These are phyloP conservation scores for Schizosaccharomyces lindneri DNA, from an alignment of 805 yeast species.

Conservation along the genomic window DNA sequence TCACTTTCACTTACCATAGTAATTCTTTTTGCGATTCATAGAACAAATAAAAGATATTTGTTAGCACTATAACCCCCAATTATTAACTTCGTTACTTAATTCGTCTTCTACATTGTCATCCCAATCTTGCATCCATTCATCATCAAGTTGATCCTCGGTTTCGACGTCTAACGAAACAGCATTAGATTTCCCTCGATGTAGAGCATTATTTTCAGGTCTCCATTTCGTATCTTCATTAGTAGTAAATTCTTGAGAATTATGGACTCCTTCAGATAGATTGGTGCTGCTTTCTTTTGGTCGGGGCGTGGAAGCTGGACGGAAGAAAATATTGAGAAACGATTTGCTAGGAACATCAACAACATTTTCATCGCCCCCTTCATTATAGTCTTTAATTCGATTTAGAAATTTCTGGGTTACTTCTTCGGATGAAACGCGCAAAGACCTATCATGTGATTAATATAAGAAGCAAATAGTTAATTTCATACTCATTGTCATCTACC, in stretches of 20 bases:
- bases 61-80: not conserved
- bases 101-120: not conserved
- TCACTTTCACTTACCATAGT: too few relatives aligned
- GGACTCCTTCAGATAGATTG: not conserved
- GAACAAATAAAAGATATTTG: not conserved
- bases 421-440: not conserved
- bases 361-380: not conserved
- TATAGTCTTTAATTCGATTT: not conserved
- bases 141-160: not conserved
- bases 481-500: constrained; percentile 33
- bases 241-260: not conserved
- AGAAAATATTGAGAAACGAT: not conserved
- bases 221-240: not conserved
- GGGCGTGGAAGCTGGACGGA: not conserved
- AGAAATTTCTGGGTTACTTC: not conserved
- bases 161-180: not conserved
- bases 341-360: not conserved
- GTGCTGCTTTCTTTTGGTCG: too few relatives aligned
- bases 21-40: too few relatives aligned
- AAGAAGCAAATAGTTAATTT: too few relatives aligned
- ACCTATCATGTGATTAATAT: not conserved
- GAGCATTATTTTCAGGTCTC: too few relatives aligned
- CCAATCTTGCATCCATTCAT: not conserved
- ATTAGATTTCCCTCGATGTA: too few relatives aligned
- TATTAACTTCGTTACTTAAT: not conserved